These are phyloP conservation scores for Telopea speciosissima DNA, from an alignment of 177 flowering plant genomes.

Conservation along the genomic window DNA sequence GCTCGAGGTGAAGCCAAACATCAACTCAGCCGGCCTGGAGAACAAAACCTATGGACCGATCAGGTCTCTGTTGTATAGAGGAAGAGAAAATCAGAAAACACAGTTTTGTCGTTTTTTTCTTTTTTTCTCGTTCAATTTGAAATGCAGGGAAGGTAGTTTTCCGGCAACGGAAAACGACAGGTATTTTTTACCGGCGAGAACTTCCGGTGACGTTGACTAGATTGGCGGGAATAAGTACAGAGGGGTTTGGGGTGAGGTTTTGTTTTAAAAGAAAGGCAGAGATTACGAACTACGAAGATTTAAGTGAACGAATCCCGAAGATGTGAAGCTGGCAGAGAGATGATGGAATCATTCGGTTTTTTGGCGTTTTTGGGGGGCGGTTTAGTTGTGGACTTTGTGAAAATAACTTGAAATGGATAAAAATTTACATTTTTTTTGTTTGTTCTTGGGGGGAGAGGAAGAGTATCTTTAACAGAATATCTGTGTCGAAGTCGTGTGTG, in stretches of 20 bases:
- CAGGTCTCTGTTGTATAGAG: not conserved
- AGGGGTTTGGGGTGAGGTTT: not conserved
- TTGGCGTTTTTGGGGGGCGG: too few species aligned
- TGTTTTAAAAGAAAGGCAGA: too few species aligned
- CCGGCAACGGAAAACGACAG: conserved; percentile 3
- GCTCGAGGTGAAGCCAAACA: not conserved
- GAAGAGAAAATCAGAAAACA: not conserved
- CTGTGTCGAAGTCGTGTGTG: too few species aligned
- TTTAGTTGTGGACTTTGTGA: too few species aligned
- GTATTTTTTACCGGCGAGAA: not conserved
- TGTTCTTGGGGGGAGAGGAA: too few species aligned
- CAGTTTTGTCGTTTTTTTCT: not conserved
- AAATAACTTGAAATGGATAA: too few species aligned
- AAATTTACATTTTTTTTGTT: too few species aligned
- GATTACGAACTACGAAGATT: too few species aligned
- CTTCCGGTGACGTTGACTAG: conserved; percentile 7
- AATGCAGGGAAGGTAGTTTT: not conserved
- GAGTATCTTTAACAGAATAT: too few species aligned
- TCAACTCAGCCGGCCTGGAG: not conserved
- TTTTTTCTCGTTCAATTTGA: not conserved
- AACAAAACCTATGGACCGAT: not conserved
- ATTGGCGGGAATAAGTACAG: conserved; percentile 13
- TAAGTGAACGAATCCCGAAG: too few species aligned
- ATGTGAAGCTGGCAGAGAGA: too few species aligned
- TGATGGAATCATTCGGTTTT: too few species aligned